Conservation (phyloP, 2,329 filamentous ascomycete genomes). For the Aspergillus ruber region DNA sequence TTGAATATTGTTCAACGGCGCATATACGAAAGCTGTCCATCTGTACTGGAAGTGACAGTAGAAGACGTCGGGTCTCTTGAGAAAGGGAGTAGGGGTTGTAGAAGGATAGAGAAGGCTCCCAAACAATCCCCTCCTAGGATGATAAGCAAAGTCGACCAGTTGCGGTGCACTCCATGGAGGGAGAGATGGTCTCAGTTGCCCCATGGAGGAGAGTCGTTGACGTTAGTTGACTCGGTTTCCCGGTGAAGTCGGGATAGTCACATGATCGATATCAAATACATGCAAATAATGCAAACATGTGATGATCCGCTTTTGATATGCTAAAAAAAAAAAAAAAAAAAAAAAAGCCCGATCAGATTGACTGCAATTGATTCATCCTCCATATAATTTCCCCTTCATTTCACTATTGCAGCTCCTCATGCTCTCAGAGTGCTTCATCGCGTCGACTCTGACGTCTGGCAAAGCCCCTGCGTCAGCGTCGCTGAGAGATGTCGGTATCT, state of each 20-base stretch:
- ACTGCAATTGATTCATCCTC: conserved; percentile 1
- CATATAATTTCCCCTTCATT: conserved; percentile 8
- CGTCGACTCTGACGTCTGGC: conserved; percentile 37
- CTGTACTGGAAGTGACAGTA: not conserved
- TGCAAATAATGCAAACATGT: conserved; percentile 31
- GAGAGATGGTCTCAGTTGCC: not conserved
- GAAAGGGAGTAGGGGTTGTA: not conserved
- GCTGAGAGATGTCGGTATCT: conserved; percentile 76
- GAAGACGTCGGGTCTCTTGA: not conserved
- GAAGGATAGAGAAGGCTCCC: not conserved
- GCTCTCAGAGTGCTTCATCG: conserved; percentile 45
- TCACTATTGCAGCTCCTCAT: conserved; percentile 26
- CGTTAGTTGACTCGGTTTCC: not conserved
- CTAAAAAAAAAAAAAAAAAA: conserved; percentile 5
- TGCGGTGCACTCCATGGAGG: not conserved
- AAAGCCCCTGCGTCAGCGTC: conserved; percentile 42
- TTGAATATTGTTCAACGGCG: not conserved
- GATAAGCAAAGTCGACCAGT: not conserved
- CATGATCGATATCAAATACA: not conserved
- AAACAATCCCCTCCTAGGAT: not conserved
- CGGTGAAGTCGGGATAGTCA: not conserved
- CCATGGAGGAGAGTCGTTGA: not conserved
- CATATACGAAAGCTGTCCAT: not conserved
- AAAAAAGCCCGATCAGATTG: conserved; percentile 3
- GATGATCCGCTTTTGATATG: conserved; percentile 15